phyloP scores from a whole-genome alignment of 1,139 yeast species.

The Sugiyamaella paludigena region DNA sequence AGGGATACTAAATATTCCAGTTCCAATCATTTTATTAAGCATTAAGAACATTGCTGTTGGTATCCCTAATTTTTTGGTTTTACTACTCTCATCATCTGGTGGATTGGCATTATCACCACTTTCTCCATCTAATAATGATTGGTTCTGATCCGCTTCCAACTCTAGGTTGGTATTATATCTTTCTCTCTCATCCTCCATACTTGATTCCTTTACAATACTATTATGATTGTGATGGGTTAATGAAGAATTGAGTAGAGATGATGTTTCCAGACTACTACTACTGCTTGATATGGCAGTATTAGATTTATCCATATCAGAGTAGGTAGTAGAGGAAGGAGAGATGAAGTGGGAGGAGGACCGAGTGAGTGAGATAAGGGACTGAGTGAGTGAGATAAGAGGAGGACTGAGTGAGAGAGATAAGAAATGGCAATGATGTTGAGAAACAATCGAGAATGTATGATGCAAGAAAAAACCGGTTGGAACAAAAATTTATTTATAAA shows the following conservation, averaged over 20 bases:
- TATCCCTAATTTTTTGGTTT: conserved; percentile 21
- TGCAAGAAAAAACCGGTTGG: too few relatives aligned
- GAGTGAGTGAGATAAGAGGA: too few relatives aligned
- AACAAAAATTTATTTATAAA: too few relatives aligned
- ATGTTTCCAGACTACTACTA: neutral
- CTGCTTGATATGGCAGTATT: neutral
- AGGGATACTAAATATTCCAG: conserved; percentile 79
- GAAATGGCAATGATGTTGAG: too few relatives aligned
- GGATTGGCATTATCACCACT: too few relatives aligned
- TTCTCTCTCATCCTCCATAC: conserved; percentile 2
- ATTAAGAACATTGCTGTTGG: conserved; percentile 61
- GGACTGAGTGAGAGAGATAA: too few relatives aligned
- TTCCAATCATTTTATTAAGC: conserved; percentile 75
- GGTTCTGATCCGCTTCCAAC: too few relatives aligned
- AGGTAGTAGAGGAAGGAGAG: too few relatives aligned
- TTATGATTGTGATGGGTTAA: neutral
- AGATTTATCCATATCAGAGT: neutral
- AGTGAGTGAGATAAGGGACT: too few relatives aligned
- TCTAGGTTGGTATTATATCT: neutral
- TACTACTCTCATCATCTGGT: conserved; percentile 4
- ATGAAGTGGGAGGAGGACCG: too few relatives aligned
- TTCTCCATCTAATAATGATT: too few relatives aligned
- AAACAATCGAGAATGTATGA: too few relatives aligned
- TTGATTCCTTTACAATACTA: neutral
- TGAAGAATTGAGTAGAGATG: neutral